These are phyloP conservation scores for Sarcodon sp. DNA, from an alignment of 768 basidiomycete genomes.

Conservation along the genomic window DNA sequence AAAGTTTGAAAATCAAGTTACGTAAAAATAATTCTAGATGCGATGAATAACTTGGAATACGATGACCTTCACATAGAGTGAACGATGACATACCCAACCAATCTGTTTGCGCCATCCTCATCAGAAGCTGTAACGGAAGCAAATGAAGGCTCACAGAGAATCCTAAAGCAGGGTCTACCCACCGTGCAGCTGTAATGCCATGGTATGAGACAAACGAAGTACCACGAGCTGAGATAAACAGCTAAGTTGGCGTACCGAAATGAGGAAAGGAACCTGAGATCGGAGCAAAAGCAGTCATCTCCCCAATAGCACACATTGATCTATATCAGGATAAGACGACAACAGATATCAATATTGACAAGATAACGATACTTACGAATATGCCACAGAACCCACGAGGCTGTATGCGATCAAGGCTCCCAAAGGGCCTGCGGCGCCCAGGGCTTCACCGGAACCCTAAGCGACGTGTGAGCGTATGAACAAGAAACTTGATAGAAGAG, in stretches of 20 bases:
- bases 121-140: neutral
- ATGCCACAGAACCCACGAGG: constrained; percentile 11
- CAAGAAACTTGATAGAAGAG: no score
- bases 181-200: constrained; percentile 2
- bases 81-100: constrained; percentile 5
- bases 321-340: neutral
- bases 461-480: neutral
- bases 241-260: neutral
- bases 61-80: neutral
- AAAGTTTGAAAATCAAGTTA: neutral
- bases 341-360: no score
- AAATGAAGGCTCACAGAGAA: constrained; percentile 6
- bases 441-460: constrained; percentile 9
- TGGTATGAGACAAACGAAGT: neutral
- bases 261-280: constrained; percentile 10
- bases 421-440: constrained; percentile 12
- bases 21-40: constrained; percentile 6
- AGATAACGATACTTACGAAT: constrained; percentile 3
- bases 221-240: neutral
- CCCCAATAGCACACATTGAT: constrained; percentile 17
- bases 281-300: constrained; percentile 21
- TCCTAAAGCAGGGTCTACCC: constrained; percentile 10
- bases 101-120: neutral
- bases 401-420: constrained; percentile 13
- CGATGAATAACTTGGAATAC: neutral